Conservation (phyloP, 257 asterid genomes). For the Solanum clarkiae region DNA sequence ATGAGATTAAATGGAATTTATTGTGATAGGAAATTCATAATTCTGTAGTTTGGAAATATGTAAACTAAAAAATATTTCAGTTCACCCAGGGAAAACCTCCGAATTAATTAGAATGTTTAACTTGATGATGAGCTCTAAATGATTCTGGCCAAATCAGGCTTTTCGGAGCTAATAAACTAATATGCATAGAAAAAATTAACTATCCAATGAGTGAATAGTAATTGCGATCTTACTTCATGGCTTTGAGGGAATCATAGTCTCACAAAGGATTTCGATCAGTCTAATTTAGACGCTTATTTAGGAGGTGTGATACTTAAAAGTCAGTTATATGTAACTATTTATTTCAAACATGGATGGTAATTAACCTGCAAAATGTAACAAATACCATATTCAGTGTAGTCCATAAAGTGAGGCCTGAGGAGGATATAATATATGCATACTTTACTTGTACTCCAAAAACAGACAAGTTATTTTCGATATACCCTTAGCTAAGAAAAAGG, state of each 20-base stretch:
- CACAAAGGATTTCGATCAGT: background rate
- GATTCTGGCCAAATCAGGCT: background rate
- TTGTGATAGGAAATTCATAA: no score
- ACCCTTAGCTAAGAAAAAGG: background rate
- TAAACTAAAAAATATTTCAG: background rate
- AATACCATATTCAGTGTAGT: background rate
- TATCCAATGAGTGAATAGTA: background rate
- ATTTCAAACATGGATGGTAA: background rate
- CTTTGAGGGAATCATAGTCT: background rate
- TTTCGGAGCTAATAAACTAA: background rate
- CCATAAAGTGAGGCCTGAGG: background rate
- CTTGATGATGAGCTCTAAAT: background rate
- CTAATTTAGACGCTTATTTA: background rate
- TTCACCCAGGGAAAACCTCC: background rate
- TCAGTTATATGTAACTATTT: background rate
- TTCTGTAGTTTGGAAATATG: background rate
- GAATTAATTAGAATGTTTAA: background rate
- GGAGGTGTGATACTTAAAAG: background rate
- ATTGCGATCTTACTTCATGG: background rate
- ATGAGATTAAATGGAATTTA: no score
- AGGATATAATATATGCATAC: no score
- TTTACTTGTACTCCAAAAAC: accelerated
- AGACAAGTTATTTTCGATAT: background rate
- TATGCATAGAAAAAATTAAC: background rate
- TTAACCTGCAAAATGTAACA: background rate